Percentiles rank a stretch among this genome's conserved stretches.
Conservation (phyloP, 2,329 filamentous ascomycete genomes). For the Botryotinia calthae region DNA sequence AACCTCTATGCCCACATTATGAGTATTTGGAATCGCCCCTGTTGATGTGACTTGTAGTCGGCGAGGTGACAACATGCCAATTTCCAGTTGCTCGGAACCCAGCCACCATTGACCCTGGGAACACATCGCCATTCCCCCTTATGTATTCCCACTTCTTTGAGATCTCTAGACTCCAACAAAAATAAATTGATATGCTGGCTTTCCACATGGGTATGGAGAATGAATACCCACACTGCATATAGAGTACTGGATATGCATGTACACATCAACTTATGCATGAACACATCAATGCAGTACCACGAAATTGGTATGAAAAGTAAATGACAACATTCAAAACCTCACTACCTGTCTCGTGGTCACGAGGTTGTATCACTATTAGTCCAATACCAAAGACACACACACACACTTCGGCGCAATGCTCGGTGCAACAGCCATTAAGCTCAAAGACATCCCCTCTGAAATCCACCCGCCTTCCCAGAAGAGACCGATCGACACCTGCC, state of each 20-base stretch:
- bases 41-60: background rate
- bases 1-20: background rate
- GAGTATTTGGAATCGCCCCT: background rate
- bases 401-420: slow-evolving; percentile 1
- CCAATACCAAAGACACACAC: background rate
- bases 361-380: background rate
- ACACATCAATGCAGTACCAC: background rate
- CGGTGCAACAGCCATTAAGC: slow-evolving; percentile 11
- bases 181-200: slow-evolving; percentile 6
- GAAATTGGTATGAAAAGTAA: slow-evolving; percentile 2
- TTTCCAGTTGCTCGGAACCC: background rate
- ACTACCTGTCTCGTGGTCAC: background rate
- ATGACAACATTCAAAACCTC: slow-evolving; percentile 9
- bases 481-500: background rate
- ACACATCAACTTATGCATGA: background rate
- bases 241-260: slow-evolving; percentile 5
- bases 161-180: background rate
- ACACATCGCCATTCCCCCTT: slow-evolving; percentile 5
- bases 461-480: background rate
- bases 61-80: slow-evolving; percentile 10
- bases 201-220: slow-evolving; percentile 16
- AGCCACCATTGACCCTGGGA: background rate
- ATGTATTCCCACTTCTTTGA: background rate
- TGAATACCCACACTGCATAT: background rate
- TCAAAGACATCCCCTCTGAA: background rate